Base-by-base conservation (phyloP, 306 rosid genomes). In the Carpinus fangiana region DNA sequence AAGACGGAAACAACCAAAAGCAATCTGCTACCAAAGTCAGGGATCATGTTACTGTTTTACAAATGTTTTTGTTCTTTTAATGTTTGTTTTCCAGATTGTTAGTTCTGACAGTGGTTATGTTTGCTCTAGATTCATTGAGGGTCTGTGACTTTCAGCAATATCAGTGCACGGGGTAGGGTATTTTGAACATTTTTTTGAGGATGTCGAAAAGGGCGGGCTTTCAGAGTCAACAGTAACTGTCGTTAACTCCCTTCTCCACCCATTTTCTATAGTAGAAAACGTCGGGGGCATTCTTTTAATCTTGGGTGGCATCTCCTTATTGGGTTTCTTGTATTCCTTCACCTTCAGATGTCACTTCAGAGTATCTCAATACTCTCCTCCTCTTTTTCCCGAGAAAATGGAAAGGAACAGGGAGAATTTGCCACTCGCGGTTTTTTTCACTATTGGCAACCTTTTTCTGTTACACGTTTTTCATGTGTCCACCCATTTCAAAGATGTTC, bases 41-140 rank as follows among this genome's bases (percentile, higher is more conserved):
- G 77, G 75, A 80, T 84, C 88, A 77, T 76, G 60, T 65, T 79
- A 55, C 78, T 48, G 82, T 5, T 77, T 43, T 17, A 56, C 41
- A 38, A 51, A 45, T 76, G 4, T 41, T 60, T 70, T 50, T n/a
- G 47, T 2, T 14, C 14, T 62, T 62, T 16, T 57, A 64, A 28
- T 31, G 51, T 57, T 26, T 38, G 26, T 23, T 23, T 34, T 59
- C 36, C 31, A 59, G 34, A 43, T 3, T 81, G 57, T 52, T 20
- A 72, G 75, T 62, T 31, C 10, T 1, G 66, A 51, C 70, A n/a
- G 69, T 43, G 41, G 2, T 36, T 53, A 8, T 8, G 31, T 67
- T 67, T 67, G 13, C n/a, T 38, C 12, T 38, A 41, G 18, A 61
- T 61, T 43, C 23, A 38, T 67, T 4, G 18, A 10, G 48, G 28